Evolutionary conservation across 306 rosid species (phyloP).

Genomic region (Trichosanthes truncata): DNA sequence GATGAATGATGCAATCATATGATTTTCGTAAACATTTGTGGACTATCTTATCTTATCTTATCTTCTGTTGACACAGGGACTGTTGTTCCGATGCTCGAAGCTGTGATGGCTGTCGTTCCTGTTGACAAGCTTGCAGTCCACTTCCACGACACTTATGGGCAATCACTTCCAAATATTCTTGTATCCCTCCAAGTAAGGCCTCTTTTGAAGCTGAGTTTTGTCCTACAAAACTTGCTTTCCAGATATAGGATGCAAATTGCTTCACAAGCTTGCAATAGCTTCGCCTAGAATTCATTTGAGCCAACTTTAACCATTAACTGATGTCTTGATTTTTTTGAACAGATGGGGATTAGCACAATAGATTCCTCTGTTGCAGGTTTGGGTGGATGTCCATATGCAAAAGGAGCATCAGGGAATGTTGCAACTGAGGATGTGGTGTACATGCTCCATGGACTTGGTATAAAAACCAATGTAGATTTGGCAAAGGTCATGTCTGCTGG

Average conservation of each 20-base stretch:
- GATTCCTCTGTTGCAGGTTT: conserved; percentile 54
- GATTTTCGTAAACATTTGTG: no score
- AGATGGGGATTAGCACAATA: conserved; percentile 61
- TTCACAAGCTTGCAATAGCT: neutral
- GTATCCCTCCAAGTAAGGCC: conserved; percentile 72
- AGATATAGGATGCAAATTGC: neutral
- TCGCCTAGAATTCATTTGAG: neutral
- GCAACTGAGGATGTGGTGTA: conserved; percentile 93
- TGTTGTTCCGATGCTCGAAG: conserved; percentile 76
- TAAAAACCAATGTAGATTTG: conserved; percentile 66
- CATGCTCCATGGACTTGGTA: conserved; percentile 78
- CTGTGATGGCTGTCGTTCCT: conserved; percentile 77
- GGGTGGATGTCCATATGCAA: conserved; percentile 71
- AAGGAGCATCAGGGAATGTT: conserved; percentile 70
- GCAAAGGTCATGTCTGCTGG: conserved; percentile 65
- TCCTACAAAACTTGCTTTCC: neutral
- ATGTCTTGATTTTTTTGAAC: conserved; percentile 4
- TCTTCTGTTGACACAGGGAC: conserved; percentile 33
- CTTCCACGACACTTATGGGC: conserved; percentile 92
- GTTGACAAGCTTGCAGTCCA: conserved; percentile 72
- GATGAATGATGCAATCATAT: neutral
- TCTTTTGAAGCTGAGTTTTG: neutral
- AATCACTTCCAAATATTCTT: conserved; percentile 72
- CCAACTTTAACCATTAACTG: neutral
- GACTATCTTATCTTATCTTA: neutral